Evolutionary conservation across 2,329 filamentous ascomycete genomes (phyloP).

Genomic region (Tolypocladium inflatum): DNA sequence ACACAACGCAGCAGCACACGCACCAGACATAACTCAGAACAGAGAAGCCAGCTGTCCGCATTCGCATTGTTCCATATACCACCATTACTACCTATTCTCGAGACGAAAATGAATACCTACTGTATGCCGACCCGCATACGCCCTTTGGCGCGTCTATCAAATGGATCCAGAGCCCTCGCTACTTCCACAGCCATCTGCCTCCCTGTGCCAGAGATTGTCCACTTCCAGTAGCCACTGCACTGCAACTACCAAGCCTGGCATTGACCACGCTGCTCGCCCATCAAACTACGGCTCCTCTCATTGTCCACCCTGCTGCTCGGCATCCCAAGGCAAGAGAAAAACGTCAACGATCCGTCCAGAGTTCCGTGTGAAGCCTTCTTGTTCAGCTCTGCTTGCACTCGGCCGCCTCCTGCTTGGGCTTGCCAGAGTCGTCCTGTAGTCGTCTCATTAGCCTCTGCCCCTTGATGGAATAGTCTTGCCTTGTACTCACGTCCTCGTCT

Average conservation of each 20-base stretch:
- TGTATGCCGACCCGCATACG: conserved; percentile 3
- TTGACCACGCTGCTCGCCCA: not conserved
- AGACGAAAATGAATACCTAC: not conserved
- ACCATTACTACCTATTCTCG: not conserved
- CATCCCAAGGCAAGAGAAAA: not conserved
- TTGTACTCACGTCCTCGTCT: conserved; percentile 59
- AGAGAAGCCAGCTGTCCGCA: not conserved
- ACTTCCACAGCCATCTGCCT: not conserved
- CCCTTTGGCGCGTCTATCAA: conserved; percentile 7
- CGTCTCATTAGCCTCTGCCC: not conserved
- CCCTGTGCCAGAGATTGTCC: not conserved
- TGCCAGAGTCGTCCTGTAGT: conserved; percentile 68
- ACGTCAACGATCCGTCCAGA: not conserved
- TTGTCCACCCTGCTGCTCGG: not conserved
- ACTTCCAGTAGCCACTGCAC: not conserved
- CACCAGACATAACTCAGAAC: not conserved
- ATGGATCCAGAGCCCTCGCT: conserved; percentile 5
- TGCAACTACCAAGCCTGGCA: not conserved
- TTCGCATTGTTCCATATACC: not conserved
- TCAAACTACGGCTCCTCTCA: not conserved
- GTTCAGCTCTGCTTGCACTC: conserved; percentile 89
- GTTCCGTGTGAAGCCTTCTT: not conserved
- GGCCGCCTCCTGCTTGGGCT: conserved; percentile 87
- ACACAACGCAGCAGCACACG: not conserved
- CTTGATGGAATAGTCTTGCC: too few species aligned